Percentiles rank a stretch among this genome's conserved stretches.
Conservation (phyloP, 345 rosid species). For the Acer saccharum region DNA sequence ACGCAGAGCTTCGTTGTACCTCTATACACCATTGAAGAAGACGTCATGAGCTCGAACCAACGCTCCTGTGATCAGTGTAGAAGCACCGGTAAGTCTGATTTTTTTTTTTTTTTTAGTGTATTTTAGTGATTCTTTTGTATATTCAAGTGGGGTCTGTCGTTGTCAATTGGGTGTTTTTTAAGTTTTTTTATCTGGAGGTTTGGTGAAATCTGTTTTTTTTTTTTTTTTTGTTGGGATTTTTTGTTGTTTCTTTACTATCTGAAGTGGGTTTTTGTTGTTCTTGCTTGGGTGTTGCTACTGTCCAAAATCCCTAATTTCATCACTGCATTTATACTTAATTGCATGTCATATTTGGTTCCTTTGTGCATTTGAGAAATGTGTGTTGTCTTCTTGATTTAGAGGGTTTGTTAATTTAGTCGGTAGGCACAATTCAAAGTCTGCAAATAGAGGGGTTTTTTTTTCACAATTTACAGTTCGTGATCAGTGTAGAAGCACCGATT, state of each 20-base stretch:
- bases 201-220: neutral
- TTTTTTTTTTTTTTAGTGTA: neutral
- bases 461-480: too few relatives aligned
- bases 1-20: constrained; percentile 53
- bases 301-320: neutral
- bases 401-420: neutral
- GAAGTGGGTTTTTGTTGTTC: constrained; percentile 8
- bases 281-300: neutral
- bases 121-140: neutral
- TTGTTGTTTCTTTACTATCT: neutral
- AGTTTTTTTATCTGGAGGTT: neutral
- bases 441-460: neutral
- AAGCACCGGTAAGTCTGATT: constrained; percentile 43
- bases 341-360: too few relatives aligned
- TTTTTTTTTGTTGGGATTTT: neutral
- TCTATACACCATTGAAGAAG: constrained; percentile 63
- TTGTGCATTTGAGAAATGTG: too few relatives aligned
- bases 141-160: constrained; percentile 1
- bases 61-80: constrained; percentile 80
- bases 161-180: neutral
- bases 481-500: too few relatives aligned
- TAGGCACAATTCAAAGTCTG: too few relatives aligned
- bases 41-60: constrained; percentile 34
- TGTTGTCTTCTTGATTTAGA: too few relatives aligned
- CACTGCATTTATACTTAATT: too few relatives aligned